These are phyloP conservation scores for Oldenlandia corymbosa DNA, from an alignment of 257 asterid genomes.

Conservation along the genomic window DNA sequence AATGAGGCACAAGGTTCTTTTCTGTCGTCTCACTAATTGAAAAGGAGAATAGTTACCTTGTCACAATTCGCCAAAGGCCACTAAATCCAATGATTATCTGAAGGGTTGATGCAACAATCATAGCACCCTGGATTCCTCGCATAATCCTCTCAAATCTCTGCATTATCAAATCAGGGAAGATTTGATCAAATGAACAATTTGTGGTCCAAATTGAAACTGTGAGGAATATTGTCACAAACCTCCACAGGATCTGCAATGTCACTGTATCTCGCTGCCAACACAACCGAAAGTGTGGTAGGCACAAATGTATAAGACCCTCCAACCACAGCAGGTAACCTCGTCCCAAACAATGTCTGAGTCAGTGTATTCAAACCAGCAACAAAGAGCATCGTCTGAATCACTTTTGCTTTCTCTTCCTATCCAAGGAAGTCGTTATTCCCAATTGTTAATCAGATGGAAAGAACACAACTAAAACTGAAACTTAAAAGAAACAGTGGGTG, in stretches of 20 bases:
- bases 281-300: constrained; percentile 79
- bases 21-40: neutral
- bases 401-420: constrained; percentile 75
- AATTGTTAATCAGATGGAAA: constrained; percentile 1
- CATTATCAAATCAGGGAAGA: constrained; percentile 6
- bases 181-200: constrained; percentile 1
- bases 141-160: constrained; percentile 73
- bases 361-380: constrained; percentile 89
- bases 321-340: constrained; percentile 77
- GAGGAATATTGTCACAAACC: constrained; percentile 30
- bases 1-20: neutral
- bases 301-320: constrained; percentile 82
- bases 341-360: constrained; percentile 70
- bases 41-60: constrained; percentile 37
- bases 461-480: neutral
- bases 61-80: constrained; percentile 85
- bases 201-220: neutral
- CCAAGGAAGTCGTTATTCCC: constrained; percentile 7
- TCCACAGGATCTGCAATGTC: constrained; percentile 49
- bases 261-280: constrained; percentile 68
- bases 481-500: neutral
- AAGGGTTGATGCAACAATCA: constrained; percentile 84
- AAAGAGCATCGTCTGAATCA: constrained; percentile 88
- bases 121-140: constrained; percentile 87
- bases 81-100: constrained; percentile 88